Base-by-base conservation (phyloP, 129 eudicot genomes). In the Logfia minima region DNA sequence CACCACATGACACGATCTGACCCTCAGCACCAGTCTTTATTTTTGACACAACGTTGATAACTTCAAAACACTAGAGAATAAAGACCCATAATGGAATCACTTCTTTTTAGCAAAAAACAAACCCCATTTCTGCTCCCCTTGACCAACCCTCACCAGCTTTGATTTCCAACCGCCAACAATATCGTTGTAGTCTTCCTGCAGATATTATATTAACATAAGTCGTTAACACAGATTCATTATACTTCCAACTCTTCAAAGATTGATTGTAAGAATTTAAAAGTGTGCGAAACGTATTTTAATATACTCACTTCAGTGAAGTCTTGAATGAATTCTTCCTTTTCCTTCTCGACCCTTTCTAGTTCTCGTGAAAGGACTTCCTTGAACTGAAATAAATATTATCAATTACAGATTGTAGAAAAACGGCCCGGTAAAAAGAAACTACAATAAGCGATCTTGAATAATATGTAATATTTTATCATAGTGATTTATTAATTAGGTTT, bases 41-140 rank as follows among this genome's bases (percentile, higher is more conserved):
- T 80, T 80, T 58, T 3, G 6, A 74, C 22, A 45, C 11, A 21
- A 29, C 37, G 37, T 43, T 72, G 72, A 71, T 51, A 31, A 71
- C 58, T 71, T 52, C 21, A 17, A 68, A 67, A 48, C 75, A 67
- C 84, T 41, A 74, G 71, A 80, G 56, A 74, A 80, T 48, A 22
- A 34, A 9, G 43, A 19, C 23, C 80, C 76, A 41, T 11, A 22
- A 21, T 60, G 66, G 59, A 75, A 66, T 89, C 87, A 89, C 76
- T 85, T 85, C 82, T 92, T 92, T 83, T 87, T 72, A 63, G 96
- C 99, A 19, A 89, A 66, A 79, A 94, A 94, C 90, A 94, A 59
- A 6, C 99, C 99, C 99, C 99, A 94, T 64, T 79, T 84, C 86
- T 94, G 99, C 88, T 94, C 97, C 31, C 99, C 99, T 3, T 85